Evolutionary conservation across 495 filamentous ascomycete species (phyloP).

Genomic region (Penicillium steckii): DNA sequence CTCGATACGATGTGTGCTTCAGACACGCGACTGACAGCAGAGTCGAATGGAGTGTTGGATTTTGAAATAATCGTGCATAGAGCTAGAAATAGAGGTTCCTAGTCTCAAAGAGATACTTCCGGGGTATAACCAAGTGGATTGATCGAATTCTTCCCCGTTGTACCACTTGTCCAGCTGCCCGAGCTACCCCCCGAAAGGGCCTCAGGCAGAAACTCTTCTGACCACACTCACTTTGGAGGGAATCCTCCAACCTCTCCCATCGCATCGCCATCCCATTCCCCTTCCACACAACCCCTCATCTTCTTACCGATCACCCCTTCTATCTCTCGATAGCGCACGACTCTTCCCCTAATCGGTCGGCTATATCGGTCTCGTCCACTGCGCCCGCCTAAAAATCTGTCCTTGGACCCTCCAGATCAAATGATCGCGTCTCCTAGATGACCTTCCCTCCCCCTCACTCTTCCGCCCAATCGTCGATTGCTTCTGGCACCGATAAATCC

Average conservation of each 20-base stretch:
- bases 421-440: constrained; percentile 65
- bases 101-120: no score
- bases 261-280: constrained; percentile 20
- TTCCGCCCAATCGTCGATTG: constrained; percentile 62
- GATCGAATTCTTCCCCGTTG: neutral
- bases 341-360: constrained; percentile 3
- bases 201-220: constrained; percentile 28
- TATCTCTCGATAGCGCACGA: constrained; percentile 10
- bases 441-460: constrained; percentile 61
- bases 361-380: constrained; percentile 22
- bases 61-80: neutral
- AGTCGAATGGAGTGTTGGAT: neutral
- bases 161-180: constrained; percentile 9
- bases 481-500: constrained; percentile 56
- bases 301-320: constrained; percentile 8
- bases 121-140: no score
- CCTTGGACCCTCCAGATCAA: constrained; percentile 47
- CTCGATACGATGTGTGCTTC: neutral
- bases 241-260: constrained; percentile 28
- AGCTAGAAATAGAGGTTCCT: no score
- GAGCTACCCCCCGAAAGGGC: constrained; percentile 17
- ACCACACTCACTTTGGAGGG: constrained; percentile 28
- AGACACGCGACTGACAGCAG: neutral
- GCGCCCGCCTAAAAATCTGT: constrained; percentile 43
- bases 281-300: constrained; percentile 19